Percentiles rank a stretch among this genome's conserved stretches.
These are phyloP conservation scores for Podospora tetraspora DNA, from an alignment of 495 filamentous ascomycete genomes.

Conservation along the genomic window DNA sequence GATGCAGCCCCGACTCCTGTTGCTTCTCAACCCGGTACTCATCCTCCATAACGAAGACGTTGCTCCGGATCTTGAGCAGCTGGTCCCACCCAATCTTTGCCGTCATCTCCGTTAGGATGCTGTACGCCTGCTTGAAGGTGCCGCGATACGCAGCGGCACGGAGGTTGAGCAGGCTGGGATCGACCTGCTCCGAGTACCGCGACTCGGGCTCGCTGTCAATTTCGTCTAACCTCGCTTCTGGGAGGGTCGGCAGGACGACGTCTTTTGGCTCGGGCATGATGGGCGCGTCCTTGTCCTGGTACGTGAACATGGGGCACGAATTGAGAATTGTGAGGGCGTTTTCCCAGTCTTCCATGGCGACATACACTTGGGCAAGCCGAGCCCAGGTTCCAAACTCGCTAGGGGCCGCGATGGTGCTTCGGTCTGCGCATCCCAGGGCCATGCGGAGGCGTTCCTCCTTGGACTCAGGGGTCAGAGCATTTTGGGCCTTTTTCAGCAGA, in stretches of 20 bases:
- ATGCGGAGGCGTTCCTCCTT: constrained; percentile 61
- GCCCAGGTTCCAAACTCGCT: constrained; percentile 98
- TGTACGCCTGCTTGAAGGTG: constrained; percentile 92
- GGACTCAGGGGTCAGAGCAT: constrained; percentile 41
- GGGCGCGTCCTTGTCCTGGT: constrained; percentile 94
- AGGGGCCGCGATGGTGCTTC: constrained; percentile 87
- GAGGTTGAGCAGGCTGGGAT: constrained; percentile 79
- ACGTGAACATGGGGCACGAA: constrained; percentile 99
- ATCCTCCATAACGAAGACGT: constrained; percentile 99
- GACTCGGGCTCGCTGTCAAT: constrained; percentile 85
- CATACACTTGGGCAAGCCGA: constrained; percentile 84
- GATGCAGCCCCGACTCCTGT: constrained; percentile 44
- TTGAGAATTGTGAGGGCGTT: constrained; percentile 91
- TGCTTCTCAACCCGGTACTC: constrained; percentile 92
- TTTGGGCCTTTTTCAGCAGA: constrained; percentile 71
- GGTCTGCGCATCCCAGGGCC: constrained; percentile 88
- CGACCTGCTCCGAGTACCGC: constrained; percentile 73
- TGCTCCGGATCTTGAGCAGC: constrained; percentile 83
- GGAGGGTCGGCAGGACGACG: constrained; percentile 77
- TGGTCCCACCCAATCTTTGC: constrained; percentile 97
- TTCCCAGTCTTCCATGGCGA: constrained; percentile 90
- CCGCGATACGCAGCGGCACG: constrained; percentile 85
- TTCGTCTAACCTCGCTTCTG: constrained; percentile 90
- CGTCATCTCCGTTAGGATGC: constrained; percentile 88
- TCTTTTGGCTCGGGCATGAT: constrained; percentile 86